These are phyloP conservation scores for Leishmania lainsoni DNA, from an alignment of 208 protist species.

Conservation along the genomic window DNA sequence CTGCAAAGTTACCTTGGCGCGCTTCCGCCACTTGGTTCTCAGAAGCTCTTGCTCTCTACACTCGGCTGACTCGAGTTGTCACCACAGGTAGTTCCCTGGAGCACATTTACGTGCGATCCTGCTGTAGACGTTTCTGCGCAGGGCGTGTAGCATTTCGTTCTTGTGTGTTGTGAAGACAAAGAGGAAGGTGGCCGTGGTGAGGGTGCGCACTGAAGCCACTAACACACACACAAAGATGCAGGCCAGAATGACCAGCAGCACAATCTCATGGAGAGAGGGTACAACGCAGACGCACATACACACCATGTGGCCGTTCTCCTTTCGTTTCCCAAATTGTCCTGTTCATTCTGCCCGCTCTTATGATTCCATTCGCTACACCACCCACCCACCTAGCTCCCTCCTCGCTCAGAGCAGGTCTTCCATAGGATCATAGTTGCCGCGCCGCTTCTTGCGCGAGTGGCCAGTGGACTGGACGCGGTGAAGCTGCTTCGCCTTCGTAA, in stretches of 20 bases:
- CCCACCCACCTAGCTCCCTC: no score
- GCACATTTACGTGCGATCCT: background rate
- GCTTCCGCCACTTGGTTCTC: background rate
- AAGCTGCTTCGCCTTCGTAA: slow-evolving; percentile 19
- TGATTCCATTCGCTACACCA: no score
- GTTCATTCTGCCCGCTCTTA: no score
- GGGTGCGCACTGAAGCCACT: background rate
- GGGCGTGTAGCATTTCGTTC: background rate
- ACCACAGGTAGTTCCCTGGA: background rate
- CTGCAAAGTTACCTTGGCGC: background rate
- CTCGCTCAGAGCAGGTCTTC: slow-evolving; percentile 23
- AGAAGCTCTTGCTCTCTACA: background rate
- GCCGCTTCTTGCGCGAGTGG: slow-evolving; percentile 11
- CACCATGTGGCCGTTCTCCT: background rate
- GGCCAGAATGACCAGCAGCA: background rate
- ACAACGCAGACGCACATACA: background rate
- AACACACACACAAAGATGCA: background rate
- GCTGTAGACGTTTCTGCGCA: background rate
- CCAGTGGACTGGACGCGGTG: slow-evolving; percentile 5
- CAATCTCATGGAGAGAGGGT: background rate
- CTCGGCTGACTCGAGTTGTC: background rate
- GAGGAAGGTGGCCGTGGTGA: background rate
- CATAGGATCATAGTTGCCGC: slow-evolving; percentile 35
- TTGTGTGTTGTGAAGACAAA: background rate
- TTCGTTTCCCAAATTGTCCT: background rate